Base-by-base conservation (phyloP, 1,284 basidiomycete species). In the Papiliotrema nemorosa region DNA sequence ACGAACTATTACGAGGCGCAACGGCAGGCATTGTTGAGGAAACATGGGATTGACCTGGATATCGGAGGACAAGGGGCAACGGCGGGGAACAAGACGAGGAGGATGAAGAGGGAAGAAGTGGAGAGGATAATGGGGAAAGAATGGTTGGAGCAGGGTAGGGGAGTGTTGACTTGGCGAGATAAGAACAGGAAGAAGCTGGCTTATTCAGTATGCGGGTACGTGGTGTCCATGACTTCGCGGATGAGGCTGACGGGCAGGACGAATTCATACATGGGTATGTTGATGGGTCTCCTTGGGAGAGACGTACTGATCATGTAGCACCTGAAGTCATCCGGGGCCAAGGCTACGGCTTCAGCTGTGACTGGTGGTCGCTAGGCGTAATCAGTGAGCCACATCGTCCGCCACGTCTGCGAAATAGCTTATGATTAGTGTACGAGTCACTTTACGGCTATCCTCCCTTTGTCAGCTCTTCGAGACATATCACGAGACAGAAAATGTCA, bases 311-410 rank as follows among this genome's bases (percentile, higher is more conserved):
- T 68, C 66, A 58, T 64, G n/a, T 90, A 90, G 91, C 89, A 10
- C 90, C 91, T 27, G 94, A 97, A 72, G 93, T 97, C 36, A 89
- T 98, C 62, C 83, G 91, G 33, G 79, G 79, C 0, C 62, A 73
- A 66, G 93, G 92, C 22, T 97, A 97, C 74, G 85, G 88, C 42
- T 93, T 89, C 74, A 88, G 87, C 31, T 96, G 90, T 70, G 93
- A 97, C 69, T 97, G 92, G 92, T 97, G 94, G 93, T 91, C 88
- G 70, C 80, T 97, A 43, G 92, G 92, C 21, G 87, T 94, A 48
- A 94, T 96, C 69, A 65, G 71, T 70, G 45, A 85, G 90, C 39
- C 26, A 22, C 37, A 50, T 5, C 21, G 27, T 18, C 5, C 12
- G 12, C 16, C 21, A 48, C 44, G 24, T 39, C 40, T 53, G 26